These are phyloP conservation scores for Gamarada debralockiae DNA, from an alignment of 495 filamentous ascomycete genomes.

Conservation along the genomic window DNA sequence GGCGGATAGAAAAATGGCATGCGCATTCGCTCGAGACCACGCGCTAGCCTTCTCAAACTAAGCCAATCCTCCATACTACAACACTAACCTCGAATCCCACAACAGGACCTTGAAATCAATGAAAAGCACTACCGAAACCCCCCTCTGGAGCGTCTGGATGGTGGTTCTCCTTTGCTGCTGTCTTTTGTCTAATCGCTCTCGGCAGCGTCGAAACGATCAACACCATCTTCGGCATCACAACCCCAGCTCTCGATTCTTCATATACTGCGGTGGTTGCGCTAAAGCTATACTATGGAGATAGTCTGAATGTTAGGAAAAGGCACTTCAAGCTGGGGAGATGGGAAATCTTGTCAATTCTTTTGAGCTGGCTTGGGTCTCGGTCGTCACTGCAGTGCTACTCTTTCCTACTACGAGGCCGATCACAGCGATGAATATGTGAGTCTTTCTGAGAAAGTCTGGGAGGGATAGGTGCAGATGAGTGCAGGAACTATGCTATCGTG, in stretches of 20 bases:
- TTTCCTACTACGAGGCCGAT: constrained; percentile 60
- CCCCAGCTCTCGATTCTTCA: constrained; percentile 63
- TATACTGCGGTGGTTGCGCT: constrained; percentile 64
- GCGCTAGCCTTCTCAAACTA: constrained; percentile 64
- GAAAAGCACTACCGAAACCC: constrained; percentile 27
- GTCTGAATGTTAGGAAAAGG: constrained; percentile 56
- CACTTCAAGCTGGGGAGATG: constrained; percentile 58
- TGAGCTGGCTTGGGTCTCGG: constrained; percentile 60
- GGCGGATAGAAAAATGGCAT: constrained; percentile 70
- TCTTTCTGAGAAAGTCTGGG: neutral
- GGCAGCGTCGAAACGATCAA: constrained; percentile 63
- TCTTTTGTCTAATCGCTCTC: constrained; percentile 63
- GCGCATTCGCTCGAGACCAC: constrained; percentile 67
- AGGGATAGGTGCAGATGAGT: neutral
- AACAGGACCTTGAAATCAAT: constrained; percentile 48
- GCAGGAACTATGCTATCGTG: constrained; percentile 58
- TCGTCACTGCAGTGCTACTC: constrained; percentile 66
- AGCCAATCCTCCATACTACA: neutral
- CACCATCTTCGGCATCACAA: constrained; percentile 68
- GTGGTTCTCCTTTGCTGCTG: constrained; percentile 58
- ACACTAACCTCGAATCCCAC: constrained; percentile 7
- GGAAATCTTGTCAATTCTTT: constrained; percentile 55
- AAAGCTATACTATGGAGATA: constrained; percentile 53
- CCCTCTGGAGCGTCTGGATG: constrained; percentile 66
- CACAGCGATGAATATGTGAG: constrained; percentile 56